phyloP scores from a whole-genome alignment of 2,329 filamentous ascomycete genomes.

The Pyricularia grisea region DNA sequence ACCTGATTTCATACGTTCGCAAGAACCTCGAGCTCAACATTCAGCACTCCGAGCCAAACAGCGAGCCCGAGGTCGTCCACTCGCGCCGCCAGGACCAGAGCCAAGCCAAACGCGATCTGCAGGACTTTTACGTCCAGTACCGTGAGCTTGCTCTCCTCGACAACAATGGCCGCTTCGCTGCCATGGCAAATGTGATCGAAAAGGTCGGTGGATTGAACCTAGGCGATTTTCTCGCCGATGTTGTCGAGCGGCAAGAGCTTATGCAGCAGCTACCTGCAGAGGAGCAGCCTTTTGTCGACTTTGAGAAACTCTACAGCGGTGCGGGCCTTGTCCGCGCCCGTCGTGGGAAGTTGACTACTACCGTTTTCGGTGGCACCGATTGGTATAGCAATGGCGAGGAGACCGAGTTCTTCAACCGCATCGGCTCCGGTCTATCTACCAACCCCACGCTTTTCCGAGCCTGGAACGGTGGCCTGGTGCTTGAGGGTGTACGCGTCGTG shows the following conservation, averaged over 20 bases:
- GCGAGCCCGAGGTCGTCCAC: conserved; percentile 13
- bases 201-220: background rate
- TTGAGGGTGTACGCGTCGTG: background rate
- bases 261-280: background rate
- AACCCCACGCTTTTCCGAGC: conserved; percentile 2
- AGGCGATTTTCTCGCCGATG: background rate
- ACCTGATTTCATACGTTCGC: background rate
- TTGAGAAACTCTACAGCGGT: conserved; percentile 1
- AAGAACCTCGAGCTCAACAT: conserved; percentile 3
- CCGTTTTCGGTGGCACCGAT: conserved; percentile 1
- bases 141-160: conserved; percentile 2
- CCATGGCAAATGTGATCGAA: conserved; percentile 1
- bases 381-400: conserved; percentile 1
- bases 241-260: background rate
- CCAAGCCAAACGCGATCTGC: background rate
- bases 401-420: conserved; percentile 1
- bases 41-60: conserved; percentile 11
- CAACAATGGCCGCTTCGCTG: conserved; percentile 1
- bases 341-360: background rate
- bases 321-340: background rate
- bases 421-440: conserved; percentile 2
- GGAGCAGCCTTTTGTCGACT: conserved; percentile 1
- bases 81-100: conserved; percentile 3
- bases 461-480: background rate
- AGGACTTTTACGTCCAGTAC: conserved; percentile 1